A percentile compares a stretch with the other conserved stretches of the same genome.
Evolutionary conservation across 495 filamentous ascomycete genomes (phyloP).

Genomic region (Neurospora sublineolata): DNA sequence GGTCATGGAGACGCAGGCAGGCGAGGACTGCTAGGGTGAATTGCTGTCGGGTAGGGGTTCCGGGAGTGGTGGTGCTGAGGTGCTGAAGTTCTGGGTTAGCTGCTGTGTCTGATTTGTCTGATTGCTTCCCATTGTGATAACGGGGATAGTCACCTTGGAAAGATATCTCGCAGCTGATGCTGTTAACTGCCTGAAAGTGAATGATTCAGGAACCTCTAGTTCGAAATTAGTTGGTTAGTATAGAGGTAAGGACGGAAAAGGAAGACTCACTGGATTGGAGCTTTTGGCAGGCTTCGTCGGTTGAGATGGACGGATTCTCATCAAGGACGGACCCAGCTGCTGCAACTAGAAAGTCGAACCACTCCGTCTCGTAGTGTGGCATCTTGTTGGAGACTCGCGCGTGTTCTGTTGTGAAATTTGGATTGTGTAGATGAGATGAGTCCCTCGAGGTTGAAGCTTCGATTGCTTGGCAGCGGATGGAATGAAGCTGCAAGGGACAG

Average conservation of each 20-base stretch:
- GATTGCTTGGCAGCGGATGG: neutral
- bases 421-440: neutral
- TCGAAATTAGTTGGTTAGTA: neutral
- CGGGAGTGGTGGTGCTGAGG: neutral
- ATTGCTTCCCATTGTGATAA: neutral
- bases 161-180: neutral
- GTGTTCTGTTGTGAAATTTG: neutral
- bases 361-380: neutral
- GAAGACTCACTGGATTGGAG: neutral
- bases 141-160: neutral
- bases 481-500: neutral
- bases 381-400: neutral
- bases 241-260: neutral
- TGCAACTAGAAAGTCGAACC: slow-evolving; percentile 4
- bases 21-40: slow-evolving; percentile 6
- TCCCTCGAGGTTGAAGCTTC: neutral
- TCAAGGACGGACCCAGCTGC: neutral
- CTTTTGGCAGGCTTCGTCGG: neutral
- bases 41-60: neutral
- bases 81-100: neutral
- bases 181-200: slow-evolving; percentile 2
- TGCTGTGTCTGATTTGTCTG: neutral
- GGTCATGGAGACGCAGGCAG: slow-evolving; percentile 1
- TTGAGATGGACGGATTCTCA: neutral
- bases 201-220: slow-evolving; percentile 6